Percentiles rank a stretch among this genome's conserved stretches.
Evolutionary conservation across 768 basidiomycete genomes (phyloP).

Genomic region (Amanita pseudoporphyria): DNA sequence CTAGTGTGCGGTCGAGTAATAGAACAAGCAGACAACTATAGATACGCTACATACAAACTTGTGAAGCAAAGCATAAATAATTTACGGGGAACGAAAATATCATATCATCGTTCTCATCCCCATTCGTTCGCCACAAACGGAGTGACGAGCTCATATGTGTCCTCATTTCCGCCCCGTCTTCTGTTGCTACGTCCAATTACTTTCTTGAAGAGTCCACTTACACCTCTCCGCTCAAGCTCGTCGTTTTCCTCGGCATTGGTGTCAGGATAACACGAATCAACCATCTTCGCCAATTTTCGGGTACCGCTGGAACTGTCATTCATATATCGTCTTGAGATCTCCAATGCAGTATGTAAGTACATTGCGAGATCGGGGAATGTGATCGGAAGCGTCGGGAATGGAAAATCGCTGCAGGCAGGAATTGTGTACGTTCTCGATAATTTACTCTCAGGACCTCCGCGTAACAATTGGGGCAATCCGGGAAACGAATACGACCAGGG

Average conservation of each 20-base stretch:
- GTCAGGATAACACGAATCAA: slow-evolving; percentile 57
- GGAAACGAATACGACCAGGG: slow-evolving; percentile 68
- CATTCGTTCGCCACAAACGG: slow-evolving; percentile 74
- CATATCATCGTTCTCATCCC: slow-evolving; percentile 29
- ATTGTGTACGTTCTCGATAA: slow-evolving; percentile 66
- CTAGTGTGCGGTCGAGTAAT: no score
- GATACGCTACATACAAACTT: background rate
- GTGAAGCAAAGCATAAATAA: background rate
- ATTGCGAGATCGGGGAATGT: slow-evolving; percentile 66
- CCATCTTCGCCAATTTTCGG: slow-evolving; percentile 60
- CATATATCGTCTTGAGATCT: slow-evolving; percentile 53
- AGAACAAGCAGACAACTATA: background rate
- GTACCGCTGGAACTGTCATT: slow-evolving; percentile 51
- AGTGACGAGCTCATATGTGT: slow-evolving; percentile 74
- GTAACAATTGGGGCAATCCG: slow-evolving; percentile 48
- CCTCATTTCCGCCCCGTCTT: slow-evolving; percentile 52
- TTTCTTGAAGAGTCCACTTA: slow-evolving; percentile 49
- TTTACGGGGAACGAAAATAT: no score
- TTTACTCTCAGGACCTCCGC: slow-evolving; percentile 50
- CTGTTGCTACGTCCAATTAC: slow-evolving; percentile 45
- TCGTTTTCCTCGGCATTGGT: slow-evolving; percentile 23
- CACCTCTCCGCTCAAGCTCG: slow-evolving; percentile 25
- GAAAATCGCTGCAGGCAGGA: slow-evolving; percentile 46
- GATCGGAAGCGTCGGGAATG: slow-evolving; percentile 66
- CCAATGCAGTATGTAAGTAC: slow-evolving; percentile 64